Percentiles rank a stretch among this genome's conserved stretches.
Conservation (phyloP, 2,329 filamentous ascomycete genomes). For the Huntiella omanensis region DNA sequence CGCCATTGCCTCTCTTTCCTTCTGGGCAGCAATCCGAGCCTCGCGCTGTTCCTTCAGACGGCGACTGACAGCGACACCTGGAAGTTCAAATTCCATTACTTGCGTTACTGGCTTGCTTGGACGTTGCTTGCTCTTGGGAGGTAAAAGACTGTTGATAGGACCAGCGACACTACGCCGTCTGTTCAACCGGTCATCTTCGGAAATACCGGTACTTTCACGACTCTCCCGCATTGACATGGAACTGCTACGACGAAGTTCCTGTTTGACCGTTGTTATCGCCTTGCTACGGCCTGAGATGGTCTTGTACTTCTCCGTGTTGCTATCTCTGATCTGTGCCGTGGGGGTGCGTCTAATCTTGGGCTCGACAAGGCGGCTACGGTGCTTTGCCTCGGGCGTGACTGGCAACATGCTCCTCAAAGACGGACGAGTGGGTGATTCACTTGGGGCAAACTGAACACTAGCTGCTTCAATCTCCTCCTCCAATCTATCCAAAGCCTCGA, state of each 20-base stretch:
- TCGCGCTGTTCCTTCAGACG: constrained; percentile 40
- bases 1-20: constrained; percentile 12
- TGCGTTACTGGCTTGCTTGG: constrained; percentile 34
- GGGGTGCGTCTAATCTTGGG: neutral
- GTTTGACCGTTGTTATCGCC: constrained; percentile 18
- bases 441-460: constrained; percentile 15
- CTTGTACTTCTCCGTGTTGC: constrained; percentile 14
- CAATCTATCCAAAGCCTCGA: constrained; percentile 41
- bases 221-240: constrained; percentile 22
- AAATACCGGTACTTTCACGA: constrained; percentile 12
- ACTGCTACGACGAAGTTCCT: constrained; percentile 24
- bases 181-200: constrained; percentile 14
- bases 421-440: constrained; percentile 1
- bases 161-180: constrained; percentile 14
- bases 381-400: neutral
- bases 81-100: constrained; percentile 39
- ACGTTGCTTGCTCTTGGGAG: constrained; percentile 28
- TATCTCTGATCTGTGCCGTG: neutral
- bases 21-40: constrained; percentile 23
- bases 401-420: neutral
- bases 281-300: constrained; percentile 24
- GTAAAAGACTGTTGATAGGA: constrained; percentile 24
- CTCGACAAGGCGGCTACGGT: no score
- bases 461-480: constrained; percentile 43
- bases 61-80: constrained; percentile 40